Evolutionary conservation across 139 green algal genomes (phyloP), one percentile per base, ranked within the genome.

Genomic region (Coelastrella sp.): DNA sequence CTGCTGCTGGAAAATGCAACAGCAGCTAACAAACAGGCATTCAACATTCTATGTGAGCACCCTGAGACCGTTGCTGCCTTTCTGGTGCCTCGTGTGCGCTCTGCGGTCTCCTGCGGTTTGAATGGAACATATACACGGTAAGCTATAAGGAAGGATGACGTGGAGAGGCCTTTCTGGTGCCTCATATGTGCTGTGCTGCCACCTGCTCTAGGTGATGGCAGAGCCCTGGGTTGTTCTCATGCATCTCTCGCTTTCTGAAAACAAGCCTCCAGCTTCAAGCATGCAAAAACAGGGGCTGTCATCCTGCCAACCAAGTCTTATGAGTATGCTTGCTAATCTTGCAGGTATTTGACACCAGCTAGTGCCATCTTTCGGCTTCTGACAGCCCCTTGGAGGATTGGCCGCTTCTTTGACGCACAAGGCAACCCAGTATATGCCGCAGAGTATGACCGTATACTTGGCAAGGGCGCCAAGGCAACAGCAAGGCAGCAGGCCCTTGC

Each of bases 41-140:
- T 98, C 90, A 97, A 98, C 91, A 93, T 98, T 48, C 85, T 98
- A 37, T 96, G 93, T 78, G 95, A 98, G 89, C 94, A 98, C 19
- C 95, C 95, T 5, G 95, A 98, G 88, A 96, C 92, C 0, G 91
- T 94, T 17, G 95, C 95, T 2, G 92, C 93, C 0, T 96, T 93
- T 66, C 89, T 98, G 66, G 95, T 96, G 23, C 95, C 95, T 0
- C 89, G 94, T 45, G 81, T 94, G 2, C 92, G 93, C 85, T 90
- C 80, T 40, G 89, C 90, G 19, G 85, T 92, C 34, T 92, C 89
- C 2, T 89, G 84, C n/a, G 75, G 75, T 57, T 51, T 80, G 21
- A 75, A 45, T 51, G 83, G 78, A 35, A 89, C 83, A n/a, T 92
- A 90, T 77, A 86, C 86, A 35, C 41, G 43, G 75, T 82, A 35